Evolutionary conservation across 2,329 filamentous ascomycete genomes (phyloP).

Genomic region (Aspergillus latus): DNA sequence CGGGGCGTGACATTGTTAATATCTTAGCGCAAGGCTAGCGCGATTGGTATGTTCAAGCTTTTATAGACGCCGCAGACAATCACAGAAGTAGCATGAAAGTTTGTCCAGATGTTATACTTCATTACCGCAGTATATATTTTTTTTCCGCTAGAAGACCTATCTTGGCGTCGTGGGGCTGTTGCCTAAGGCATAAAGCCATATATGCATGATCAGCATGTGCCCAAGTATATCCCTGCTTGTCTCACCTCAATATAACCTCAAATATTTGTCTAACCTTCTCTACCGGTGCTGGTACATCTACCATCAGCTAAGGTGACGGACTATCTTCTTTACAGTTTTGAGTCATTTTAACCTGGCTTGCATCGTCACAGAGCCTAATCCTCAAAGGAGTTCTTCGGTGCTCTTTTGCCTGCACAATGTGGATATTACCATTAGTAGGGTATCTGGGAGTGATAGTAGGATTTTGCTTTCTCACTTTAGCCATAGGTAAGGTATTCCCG

Average conservation of each 20-base stretch:
- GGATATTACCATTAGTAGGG: constrained; percentile 89
- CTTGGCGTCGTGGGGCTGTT: background rate
- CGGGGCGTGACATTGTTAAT: constrained; percentile 80
- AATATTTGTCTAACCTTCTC: background rate
- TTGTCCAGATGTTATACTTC: no score
- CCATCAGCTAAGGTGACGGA: background rate
- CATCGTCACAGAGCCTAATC: background rate
- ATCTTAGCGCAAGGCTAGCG: background rate
- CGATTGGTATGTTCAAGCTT: no score
- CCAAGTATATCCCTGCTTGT: background rate
- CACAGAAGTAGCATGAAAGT: no score
- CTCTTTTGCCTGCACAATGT: constrained; percentile 62
- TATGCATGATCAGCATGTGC: background rate
- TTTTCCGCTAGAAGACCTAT: background rate
- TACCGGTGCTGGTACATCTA: background rate
- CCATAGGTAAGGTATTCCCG: constrained; percentile 63
- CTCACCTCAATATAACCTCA: background rate
- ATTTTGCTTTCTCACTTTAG: constrained; percentile 90
- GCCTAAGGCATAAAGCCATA: constrained; percentile 19
- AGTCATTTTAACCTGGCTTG: background rate
- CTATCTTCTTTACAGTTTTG: no score
- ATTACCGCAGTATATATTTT: background rate
- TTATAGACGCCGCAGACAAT: no score
- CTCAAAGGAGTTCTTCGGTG: background rate
- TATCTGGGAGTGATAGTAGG: constrained; percentile 84